Base-by-base conservation (phyloP, 768 basidiomycete genomes). In the Pleurotus sapidus region DNA sequence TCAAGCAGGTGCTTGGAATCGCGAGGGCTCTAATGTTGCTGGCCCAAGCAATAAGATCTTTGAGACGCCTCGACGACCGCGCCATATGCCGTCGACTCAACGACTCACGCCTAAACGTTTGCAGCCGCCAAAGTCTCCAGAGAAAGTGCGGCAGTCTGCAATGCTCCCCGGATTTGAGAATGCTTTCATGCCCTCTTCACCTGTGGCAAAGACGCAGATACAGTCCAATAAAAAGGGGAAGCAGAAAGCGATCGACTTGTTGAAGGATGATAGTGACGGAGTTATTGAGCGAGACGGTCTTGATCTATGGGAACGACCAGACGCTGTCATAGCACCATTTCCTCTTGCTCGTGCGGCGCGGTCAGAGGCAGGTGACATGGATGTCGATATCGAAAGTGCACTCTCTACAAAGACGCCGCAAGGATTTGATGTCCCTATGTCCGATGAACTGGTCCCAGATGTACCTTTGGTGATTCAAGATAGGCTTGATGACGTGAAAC, bases 151-250 rank as follows among this genome's bases (percentile, higher is more conserved):
- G 18, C 74, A 68, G 56, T 49, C 64, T 8, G 67, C 66, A 9
- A 72, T 67, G 58, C 71, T 84, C 27, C 77, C 78, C 15, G 83
- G 83, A 5, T 84, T 86, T 60, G 74, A 83, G 58, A 84, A 84
- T 59, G 70, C 83, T 9, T 86, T 86, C 60, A 67, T 65, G 4
- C 66, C 73, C 3, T 73, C 74, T 3, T 74, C 77, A 5, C 76
- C 75, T 11, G 63, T 72, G 15, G 42, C 39, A 23, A 68, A 67
- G 20, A 63, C 68, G 24, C 53, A 43, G 59, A 65, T 47, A 60
- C 63, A 6, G 68, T 65, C 40, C 60, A 57, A 27, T 43, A 8
- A 8, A 23, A 61, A 58, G 25, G 56, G 58, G 54, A 63, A 53
- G 42, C 56, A 34, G 54, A 55, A 27, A 40, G 43, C 37, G 34